A percentile compares a stretch with the other conserved stretches of the same genome.
Evolutionary conservation across 352 stramenopile genomes (phyloP).

Genomic region (Phytophthora hibernalis): DNA sequence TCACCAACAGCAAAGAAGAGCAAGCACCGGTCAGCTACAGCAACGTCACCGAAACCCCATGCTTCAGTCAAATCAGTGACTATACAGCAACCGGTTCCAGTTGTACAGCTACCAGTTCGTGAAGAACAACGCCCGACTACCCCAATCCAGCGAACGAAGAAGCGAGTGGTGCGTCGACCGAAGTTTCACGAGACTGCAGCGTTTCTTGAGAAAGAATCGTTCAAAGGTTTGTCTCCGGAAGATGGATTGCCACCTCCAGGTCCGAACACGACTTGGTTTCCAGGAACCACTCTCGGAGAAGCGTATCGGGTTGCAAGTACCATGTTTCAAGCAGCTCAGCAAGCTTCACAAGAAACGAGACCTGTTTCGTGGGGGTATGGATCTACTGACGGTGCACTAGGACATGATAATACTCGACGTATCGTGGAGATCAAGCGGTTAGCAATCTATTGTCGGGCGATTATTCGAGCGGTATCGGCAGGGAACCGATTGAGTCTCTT

Average conservation of each 20-base stretch:
- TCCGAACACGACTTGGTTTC: slow-evolving; percentile 16
- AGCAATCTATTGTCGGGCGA: slow-evolving; percentile 43
- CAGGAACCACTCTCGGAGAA: slow-evolving; percentile 35
- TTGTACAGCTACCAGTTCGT: not conserved
- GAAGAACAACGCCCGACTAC: not conserved
- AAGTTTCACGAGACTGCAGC: slow-evolving; percentile 58
- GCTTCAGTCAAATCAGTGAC: not conserved
- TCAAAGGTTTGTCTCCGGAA: slow-evolving; percentile 22
- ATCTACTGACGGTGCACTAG: slow-evolving; percentile 51
- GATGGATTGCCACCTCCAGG: slow-evolving; percentile 13
- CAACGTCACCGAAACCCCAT: too few species aligned
- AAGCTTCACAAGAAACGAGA: slow-evolving; percentile 34
- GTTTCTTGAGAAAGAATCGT: slow-evolving; percentile 53
- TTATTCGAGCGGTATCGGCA: slow-evolving; percentile 50
- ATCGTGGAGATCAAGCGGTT: slow-evolving; percentile 42
- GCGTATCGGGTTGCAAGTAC: slow-evolving; percentile 54
- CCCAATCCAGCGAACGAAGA: slow-evolving; percentile 25
- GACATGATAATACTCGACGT: slow-evolving; percentile 40
- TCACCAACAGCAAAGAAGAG: slow-evolving; percentile 1
- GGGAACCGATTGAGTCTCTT: slow-evolving; percentile 71
- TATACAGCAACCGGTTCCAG: not conserved
- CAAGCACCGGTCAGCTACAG: slow-evolving; percentile 7
- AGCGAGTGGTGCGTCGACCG: slow-evolving; percentile 40
- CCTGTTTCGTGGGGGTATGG: slow-evolving; percentile 70
- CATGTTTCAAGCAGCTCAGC: slow-evolving; percentile 35